A percentile compares a stretch with the other conserved stretches of the same genome.
Conservation (phyloP, 176 grass and related monocot species). For the Zea luxurians region DNA sequence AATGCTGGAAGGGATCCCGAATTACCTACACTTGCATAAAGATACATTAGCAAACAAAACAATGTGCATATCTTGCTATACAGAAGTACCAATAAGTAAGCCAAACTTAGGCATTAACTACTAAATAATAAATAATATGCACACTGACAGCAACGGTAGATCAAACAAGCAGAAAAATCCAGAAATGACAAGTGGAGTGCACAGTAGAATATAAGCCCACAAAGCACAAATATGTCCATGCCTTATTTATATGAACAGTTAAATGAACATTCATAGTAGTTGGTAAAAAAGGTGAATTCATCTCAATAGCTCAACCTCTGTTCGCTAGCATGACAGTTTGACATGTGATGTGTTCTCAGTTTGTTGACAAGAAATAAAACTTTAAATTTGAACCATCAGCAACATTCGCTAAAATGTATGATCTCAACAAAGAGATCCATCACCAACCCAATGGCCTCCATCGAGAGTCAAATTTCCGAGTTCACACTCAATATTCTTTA, state of each 20-base stretch:
- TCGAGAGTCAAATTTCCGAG: neutral
- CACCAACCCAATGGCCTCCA: neutral
- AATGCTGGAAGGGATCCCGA: slow-evolving; percentile 64
- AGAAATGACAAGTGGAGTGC: neutral
- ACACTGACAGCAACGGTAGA: neutral
- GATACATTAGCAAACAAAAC: slow-evolving; percentile 4
- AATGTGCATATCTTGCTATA: neutral
- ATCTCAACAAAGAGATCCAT: neutral
- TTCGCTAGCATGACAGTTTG: neutral
- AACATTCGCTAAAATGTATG: neutral
- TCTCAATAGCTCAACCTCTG: neutral
- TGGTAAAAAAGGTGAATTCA: slow-evolving; percentile 3
- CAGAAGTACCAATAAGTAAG: neutral
- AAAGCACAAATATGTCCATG: neutral
- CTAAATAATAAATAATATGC: neutral
- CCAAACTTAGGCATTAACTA: neutral
- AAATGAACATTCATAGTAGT: neutral
- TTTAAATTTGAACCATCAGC: neutral
- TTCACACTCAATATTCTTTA: neutral
- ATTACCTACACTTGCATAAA: slow-evolving; percentile 57
- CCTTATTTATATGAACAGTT: neutral
- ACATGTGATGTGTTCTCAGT: too few relatives aligned
- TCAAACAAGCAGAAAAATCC: slow-evolving; percentile 12
- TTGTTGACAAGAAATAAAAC: neutral
- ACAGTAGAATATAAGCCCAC: neutral